A percentile compares a stretch with the other conserved stretches of the same genome.
Conservation (phyloP, 148 eudicot species). For the Fagopyrum homotropicum region DNA sequence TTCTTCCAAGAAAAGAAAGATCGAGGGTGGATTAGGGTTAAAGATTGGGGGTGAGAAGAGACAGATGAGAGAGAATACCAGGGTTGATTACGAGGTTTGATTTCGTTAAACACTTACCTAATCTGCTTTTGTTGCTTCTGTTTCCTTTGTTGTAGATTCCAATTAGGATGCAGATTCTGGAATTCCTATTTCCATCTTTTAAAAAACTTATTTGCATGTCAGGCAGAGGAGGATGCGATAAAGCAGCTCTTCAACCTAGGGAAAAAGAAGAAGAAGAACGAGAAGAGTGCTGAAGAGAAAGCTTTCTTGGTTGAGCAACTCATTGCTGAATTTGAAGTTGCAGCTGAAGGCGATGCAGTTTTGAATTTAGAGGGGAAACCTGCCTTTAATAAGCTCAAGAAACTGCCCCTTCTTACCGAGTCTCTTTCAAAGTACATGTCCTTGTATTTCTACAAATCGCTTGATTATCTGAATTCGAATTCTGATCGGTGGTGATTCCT, state of each 20-base stretch:
- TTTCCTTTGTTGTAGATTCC: too few species aligned
- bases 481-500: not conserved
- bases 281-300: constrained; percentile 89
- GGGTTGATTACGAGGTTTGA: constrained; percentile 13
- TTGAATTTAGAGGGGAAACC: constrained; percentile 72
- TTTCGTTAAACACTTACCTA: too few species aligned
- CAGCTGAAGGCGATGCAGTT: constrained; percentile 86
- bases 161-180: too few species aligned
- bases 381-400: constrained; percentile 85
- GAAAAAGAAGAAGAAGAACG: constrained; percentile 84
- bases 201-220: too few species aligned
- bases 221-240: constrained; percentile 26
- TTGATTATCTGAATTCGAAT: not conserved
- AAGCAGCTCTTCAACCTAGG: constrained; percentile 60
- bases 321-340: constrained; percentile 93
- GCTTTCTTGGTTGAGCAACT: constrained; percentile 77
- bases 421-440: constrained; percentile 75
- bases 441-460: not conserved
- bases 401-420: constrained; percentile 80
- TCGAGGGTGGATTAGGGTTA: constrained; percentile 25
- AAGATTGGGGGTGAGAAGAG: constrained; percentile 25
- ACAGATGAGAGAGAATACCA: constrained; percentile 36
- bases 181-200: too few species aligned
- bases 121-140: too few species aligned
- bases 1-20: constrained; percentile 54